phyloP scores from a whole-genome alignment of 2,329 filamentous ascomycete genomes.

The Botryotinia convoluta region DNA sequence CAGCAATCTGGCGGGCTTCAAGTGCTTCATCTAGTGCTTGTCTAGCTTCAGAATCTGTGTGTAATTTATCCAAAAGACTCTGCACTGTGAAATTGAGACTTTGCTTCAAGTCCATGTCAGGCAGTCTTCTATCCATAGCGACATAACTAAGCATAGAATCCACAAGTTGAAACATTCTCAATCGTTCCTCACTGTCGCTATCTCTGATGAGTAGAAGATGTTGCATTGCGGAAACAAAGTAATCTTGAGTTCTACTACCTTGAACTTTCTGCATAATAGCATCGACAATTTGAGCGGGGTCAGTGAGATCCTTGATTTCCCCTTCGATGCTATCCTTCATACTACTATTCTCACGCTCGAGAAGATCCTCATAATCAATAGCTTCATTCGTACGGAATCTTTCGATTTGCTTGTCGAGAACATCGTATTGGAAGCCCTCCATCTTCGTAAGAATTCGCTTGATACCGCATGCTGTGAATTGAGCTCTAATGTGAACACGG shows the following conservation, averaged over 20 bases:
- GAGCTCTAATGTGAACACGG: constrained; percentile 88
- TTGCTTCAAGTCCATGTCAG: constrained; percentile 97
- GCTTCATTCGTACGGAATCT: constrained; percentile 90
- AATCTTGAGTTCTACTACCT: constrained; percentile 85
- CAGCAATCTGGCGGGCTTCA: constrained; percentile 87
- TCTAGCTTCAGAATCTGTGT: constrained; percentile 92
- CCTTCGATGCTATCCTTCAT: constrained; percentile 69
- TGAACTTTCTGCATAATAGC: constrained; percentile 83
- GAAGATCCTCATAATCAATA: constrained; percentile 96
- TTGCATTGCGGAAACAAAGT: constrained; percentile 93
- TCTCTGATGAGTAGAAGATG: constrained; percentile 91
- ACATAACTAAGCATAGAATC: constrained; percentile 99
- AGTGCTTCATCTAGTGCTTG: constrained; percentile 89
- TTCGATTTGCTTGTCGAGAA: constrained; percentile 97
- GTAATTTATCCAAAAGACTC: constrained; percentile 88
- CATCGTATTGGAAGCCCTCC: constrained; percentile 97
- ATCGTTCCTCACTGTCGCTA: constrained; percentile 84
- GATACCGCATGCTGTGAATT: constrained; percentile 94
- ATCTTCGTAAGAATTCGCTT: constrained; percentile 93
- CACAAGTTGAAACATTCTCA: constrained; percentile 95
- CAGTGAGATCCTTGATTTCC: constrained; percentile 86
- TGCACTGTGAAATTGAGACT: constrained; percentile 97
- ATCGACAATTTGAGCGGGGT: constrained; percentile 90
- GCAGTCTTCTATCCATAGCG: constrained; percentile 92
- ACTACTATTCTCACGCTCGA: constrained; percentile 86